Conservation (phyloP, 2,329 filamentous ascomycete genomes). For the Coniochaeta prunicola region DNA sequence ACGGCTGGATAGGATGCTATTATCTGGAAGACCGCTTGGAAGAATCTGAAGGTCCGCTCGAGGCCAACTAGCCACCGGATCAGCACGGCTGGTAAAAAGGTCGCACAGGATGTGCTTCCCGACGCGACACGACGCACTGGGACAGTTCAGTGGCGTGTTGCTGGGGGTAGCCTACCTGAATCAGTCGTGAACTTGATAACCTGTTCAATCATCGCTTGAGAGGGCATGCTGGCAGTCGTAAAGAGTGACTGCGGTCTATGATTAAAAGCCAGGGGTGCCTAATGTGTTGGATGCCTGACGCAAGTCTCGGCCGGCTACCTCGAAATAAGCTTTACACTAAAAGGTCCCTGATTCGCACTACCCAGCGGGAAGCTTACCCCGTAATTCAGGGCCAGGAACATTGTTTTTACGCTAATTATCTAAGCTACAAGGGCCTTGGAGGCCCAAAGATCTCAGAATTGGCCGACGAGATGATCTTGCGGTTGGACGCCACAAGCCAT, state of each 20-base stretch:
- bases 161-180: conserved; percentile 26
- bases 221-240: not conserved
- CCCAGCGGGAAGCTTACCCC: not conserved
- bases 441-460: not conserved
- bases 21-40: conserved; percentile 45
- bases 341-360: not conserved
- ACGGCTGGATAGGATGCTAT: conserved; percentile 36
- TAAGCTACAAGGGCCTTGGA: not conserved
- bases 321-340: not conserved
- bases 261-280: no score
- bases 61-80: conserved; percentile 41
- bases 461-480: no score
- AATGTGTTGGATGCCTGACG: no score
- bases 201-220: conserved; percentile 20
- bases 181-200: conserved; percentile 39
- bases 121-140: not conserved
- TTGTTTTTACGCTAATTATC: not conserved
- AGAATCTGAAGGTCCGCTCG: conserved; percentile 51
- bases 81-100: not conserved
- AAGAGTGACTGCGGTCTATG: no score
- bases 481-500: no score
- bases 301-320: no score
- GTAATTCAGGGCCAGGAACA: not conserved
- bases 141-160: not conserved
- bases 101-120: not conserved